Evolutionary conservation across 192 early-diverging fungal genomes (phyloP), one percentile per base, ranked within the genome.

Genomic region (Obelidium mucronatum): DNA sequence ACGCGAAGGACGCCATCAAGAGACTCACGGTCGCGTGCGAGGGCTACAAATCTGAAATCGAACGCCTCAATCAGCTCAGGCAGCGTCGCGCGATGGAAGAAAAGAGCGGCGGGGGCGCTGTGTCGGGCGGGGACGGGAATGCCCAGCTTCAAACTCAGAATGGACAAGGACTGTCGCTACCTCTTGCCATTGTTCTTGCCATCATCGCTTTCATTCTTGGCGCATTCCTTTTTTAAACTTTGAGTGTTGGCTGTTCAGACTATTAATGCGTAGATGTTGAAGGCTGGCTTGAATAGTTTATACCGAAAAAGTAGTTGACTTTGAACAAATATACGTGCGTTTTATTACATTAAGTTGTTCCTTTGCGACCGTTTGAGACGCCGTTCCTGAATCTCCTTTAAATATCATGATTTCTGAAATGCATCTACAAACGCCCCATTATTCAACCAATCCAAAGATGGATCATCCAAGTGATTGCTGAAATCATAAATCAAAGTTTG

Each of bases 381-480:
- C 44, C 44, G 8, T 48, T 48, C 8, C 19, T 48, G 8, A 19
- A 48, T 48, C 19, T 48, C 11, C 44, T 15, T 48, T 48, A 6
- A 48, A 15, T 48, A 19, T 15, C 44, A 48, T 31, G 55, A 8
- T 26, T 58, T 34, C 62, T 33, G 17, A n/a, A 68, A 68, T 24
- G 44, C 67, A 3, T 51, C 13, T n/a, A 13, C 36, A 31, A 72
- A 11, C 56, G 54, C 34, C n/a, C 1, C 74, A 76, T 89, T 88
- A 37, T 40, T 67, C 59, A 93, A 74, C 92, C 92, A 93, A 78
- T 92, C 90, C 65, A 74, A 69, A 37, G 75, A 65, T 26, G 88
- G 73, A 60, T 93, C 79, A 75, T 93, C 91, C 40, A 93, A 63
- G 77, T 93, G 92, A 67, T 84, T 88, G 44, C 91, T 90, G 71